Conservation (phyloP, 768 basidiomycete genomes). For the Collybiopsis confluens region DNA sequence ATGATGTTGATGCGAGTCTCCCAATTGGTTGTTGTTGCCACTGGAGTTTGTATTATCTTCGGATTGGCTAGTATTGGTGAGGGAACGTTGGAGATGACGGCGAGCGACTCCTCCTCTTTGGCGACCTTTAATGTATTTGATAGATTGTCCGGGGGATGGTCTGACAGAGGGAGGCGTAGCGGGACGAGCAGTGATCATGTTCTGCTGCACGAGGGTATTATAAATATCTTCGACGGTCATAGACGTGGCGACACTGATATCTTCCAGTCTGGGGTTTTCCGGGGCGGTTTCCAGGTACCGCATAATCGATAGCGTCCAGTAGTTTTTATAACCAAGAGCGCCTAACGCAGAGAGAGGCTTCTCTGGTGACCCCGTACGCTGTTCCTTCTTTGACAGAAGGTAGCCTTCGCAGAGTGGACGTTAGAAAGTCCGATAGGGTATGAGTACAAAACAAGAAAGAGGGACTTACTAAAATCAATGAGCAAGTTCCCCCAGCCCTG, state of each 20-base stretch:
- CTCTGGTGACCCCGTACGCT: conserved; percentile 86
- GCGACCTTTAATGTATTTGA: conserved; percentile 68
- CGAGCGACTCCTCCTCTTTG: conserved; percentile 57
- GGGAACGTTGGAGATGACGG: conserved; percentile 52
- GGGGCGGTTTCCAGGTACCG: conserved; percentile 61
- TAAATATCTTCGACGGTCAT: conserved; percentile 91
- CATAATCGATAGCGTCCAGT: conserved; percentile 90
- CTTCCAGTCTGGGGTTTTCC: conserved; percentile 70
- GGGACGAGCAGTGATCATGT: conserved; percentile 59
- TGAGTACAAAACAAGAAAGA: not conserved
- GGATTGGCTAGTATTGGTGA: conserved; percentile 34
- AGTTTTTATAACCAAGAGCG: conserved; percentile 89
- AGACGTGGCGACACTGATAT: conserved; percentile 79
- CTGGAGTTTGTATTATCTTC: conserved; percentile 32
- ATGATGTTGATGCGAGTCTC: no score
- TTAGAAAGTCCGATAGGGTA: not conserved
- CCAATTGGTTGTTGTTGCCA: no score
- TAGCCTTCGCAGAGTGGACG: conserved; percentile 67
- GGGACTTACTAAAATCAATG: conserved; percentile 91
- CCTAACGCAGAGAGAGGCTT: conserved; percentile 93
- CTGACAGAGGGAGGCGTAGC: conserved; percentile 47
- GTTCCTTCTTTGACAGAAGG: conserved; percentile 92
- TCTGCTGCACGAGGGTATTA: conserved; percentile 64
- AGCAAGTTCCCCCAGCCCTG: conserved; percentile 96
- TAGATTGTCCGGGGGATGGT: conserved; percentile 74